Evolutionary conservation across 441 rosid species (phyloP).

Genomic region (Gossypium schwendimanii): DNA sequence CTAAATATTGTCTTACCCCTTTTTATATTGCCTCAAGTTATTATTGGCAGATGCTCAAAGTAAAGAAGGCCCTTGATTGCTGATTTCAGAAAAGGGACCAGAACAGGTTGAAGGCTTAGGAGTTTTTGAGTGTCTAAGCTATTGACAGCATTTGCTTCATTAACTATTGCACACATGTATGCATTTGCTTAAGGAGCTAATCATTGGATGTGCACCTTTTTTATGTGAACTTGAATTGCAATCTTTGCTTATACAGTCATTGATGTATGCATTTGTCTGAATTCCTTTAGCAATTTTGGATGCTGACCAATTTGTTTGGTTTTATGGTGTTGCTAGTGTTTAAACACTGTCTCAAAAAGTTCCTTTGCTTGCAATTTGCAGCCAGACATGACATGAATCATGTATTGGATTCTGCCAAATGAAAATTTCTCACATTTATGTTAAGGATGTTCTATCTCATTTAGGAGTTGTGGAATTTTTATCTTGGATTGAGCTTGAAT

Average conservation of each 20-base stretch:
- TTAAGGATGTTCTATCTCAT: neutral
- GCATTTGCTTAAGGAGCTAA: neutral
- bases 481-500: no score
- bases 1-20: neutral
- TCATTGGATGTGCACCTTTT: neutral
- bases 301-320: neutral
- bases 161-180: neutral
- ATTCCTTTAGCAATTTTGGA: neutral
- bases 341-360: neutral
- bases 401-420: neutral
- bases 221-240: neutral
- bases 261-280: neutral
- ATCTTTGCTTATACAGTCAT: neutral
- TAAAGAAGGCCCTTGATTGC: constrained; percentile 43
- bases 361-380: neutral
- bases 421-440: neutral
- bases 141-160: neutral
- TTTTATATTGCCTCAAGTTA: neutral
- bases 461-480: no score
- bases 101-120: constrained; percentile 54
- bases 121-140: constrained; percentile 9
- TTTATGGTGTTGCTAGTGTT: neutral
- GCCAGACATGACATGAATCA: neutral
- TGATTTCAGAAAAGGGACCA: constrained; percentile 31
- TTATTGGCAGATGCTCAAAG: constrained; percentile 20